Base-by-base conservation (phyloP, 768 basidiomycete species). In the Lactifluus subvellereus region DNA sequence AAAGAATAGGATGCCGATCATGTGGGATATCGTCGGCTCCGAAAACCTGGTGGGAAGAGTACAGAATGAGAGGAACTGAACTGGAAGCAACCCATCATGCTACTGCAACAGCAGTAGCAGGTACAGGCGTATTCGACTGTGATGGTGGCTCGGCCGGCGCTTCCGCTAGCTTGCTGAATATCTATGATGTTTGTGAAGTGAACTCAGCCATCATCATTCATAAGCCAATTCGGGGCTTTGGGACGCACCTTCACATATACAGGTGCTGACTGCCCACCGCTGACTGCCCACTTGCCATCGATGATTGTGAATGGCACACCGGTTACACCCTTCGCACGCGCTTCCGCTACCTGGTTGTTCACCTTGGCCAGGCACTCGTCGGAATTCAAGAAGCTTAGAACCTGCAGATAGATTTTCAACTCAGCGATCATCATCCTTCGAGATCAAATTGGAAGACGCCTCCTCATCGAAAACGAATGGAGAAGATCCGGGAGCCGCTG, bases 241-340 rank as follows among this genome's bases (percentile, higher is more conserved):
- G 5, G 18, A 69, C 79, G 68, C 62, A 86, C 88, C 78, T 86
- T 83, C 37, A 85, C 75, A 69, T 83, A 91, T 3, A 85, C 84
- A 47, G 89, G 88, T 49, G 84, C 79, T 4, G 82, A 82, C 73
- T 91, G 89, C 10, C 85, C 85, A 9, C 89, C 89, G 54, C 81
- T 84, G 32, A 91, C 80, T 6, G 85, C 88, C 85, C 87, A 92
- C 70, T 85, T 86, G 13, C 83, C 81, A 71, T 91, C 84, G 67
- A 92, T 86, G 69, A 92, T 82, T 32, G 84, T 86, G 77, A 90
- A 83, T 8, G 91, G 91, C 3, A 93, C 88, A 43, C 90, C 89
- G 6, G 82, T 84, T 55, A 93, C 82, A 18, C 89, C 89, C 60
- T 84, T 81, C 47, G 76, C 74, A 58, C 84, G 81, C 45, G 87